These are phyloP conservation scores for Abrus pulchellus DNA, from an alignment of 306 rosid genomes.

Conservation along the genomic window DNA sequence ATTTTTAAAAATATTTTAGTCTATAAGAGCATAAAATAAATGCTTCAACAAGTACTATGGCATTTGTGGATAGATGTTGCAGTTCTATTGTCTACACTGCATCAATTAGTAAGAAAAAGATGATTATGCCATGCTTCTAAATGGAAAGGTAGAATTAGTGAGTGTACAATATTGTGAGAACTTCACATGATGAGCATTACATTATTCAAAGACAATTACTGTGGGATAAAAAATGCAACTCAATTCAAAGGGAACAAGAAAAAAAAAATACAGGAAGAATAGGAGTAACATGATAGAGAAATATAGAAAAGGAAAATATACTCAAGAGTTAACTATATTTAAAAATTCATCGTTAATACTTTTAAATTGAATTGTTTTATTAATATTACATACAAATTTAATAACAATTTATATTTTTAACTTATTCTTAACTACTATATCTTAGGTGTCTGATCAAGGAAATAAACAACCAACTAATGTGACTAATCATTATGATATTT, in stretches of 20 bases:
- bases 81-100: not conserved
- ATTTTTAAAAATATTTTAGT: too few species aligned
- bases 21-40: not conserved
- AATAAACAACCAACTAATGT: too few species aligned
- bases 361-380: too few species aligned
- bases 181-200: not conserved
- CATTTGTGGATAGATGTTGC: not conserved
- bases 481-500: too few species aligned
- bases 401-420: too few species aligned
- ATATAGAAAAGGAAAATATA: not conserved
- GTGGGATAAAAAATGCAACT: not conserved
- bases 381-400: too few species aligned
- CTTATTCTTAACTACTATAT: too few species aligned
- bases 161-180: not conserved
- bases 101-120: not conserved
- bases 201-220: not conserved
- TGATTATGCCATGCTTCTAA: not conserved
- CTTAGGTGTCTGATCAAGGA: too few species aligned
- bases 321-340: not conserved
- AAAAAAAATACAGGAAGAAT: not conserved
- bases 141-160: not conserved
- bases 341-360: too few species aligned
- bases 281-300: not conserved
- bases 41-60: not conserved
- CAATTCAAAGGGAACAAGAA: not conserved